Percentiles rank a stretch among this genome's conserved stretches.
Evolutionary conservation across 768 basidiomycete species (phyloP).

Genomic region (Psilocybe tampanensis): DNA sequence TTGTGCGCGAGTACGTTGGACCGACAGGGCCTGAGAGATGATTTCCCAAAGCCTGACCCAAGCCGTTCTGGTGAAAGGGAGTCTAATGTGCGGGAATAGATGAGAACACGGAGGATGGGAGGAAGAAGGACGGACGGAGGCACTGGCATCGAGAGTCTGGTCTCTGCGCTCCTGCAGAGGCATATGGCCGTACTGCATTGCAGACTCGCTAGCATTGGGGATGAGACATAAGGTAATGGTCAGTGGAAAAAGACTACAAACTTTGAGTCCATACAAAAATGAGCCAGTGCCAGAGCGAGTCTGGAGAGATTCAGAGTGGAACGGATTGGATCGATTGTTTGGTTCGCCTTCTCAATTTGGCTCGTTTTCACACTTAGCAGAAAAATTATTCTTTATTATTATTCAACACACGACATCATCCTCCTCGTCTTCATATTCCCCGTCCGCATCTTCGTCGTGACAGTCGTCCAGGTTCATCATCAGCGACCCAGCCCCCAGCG

Average conservation of each 20-base stretch:
- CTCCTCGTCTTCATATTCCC: conserved; percentile 23
- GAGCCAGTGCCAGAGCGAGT: conserved; percentile 26
- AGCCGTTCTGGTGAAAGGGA: conserved; percentile 57
- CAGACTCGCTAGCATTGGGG: conserved; percentile 48
- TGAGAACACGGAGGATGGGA: conserved; percentile 12
- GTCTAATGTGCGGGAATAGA: conserved; percentile 34
- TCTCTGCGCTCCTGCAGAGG: conserved; percentile 54
- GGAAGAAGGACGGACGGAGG: conserved; percentile 50
- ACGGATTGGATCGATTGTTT: conserved; percentile 10
- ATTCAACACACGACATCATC: conserved; percentile 13
- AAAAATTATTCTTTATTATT: conserved; percentile 7
- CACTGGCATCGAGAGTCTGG: conserved; percentile 51
- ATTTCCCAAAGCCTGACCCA: conserved; percentile 61
- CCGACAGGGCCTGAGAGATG: conserved; percentile 43
- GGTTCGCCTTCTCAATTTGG: conserved; percentile 27
- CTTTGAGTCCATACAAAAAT: conserved; percentile 43
- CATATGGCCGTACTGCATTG: conserved; percentile 65
- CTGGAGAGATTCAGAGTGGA: not conserved
- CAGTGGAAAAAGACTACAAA: conserved; percentile 26
- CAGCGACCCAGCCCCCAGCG: conserved; percentile 26
- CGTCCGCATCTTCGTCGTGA: conserved; percentile 35
- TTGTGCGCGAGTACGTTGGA: conserved; percentile 29
- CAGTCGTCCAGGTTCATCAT: conserved; percentile 38
- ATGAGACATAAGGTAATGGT: conserved; percentile 1
- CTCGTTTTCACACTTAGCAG: conserved; percentile 10